These are phyloP conservation scores for Geopyxis carbonaria DNA, from an alignment of 495 filamentous ascomycete genomes.

Conservation along the genomic window DNA sequence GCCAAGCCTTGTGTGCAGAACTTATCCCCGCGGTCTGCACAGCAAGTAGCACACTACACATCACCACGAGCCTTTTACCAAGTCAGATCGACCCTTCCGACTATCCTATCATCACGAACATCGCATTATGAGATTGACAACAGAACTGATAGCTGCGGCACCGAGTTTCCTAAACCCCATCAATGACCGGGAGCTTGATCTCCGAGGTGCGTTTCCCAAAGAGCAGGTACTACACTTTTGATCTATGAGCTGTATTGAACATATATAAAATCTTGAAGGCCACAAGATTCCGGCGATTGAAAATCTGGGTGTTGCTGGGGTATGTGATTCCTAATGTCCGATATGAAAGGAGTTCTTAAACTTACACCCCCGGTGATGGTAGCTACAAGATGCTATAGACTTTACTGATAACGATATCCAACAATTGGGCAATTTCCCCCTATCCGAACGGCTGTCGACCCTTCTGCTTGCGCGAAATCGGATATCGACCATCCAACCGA, in stretches of 20 bases:
- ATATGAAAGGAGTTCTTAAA: background rate
- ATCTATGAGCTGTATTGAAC: conserved; percentile 31
- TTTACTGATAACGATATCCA: conserved; percentile 97
- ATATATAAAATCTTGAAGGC: conserved; percentile 46
- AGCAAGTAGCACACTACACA: conserved; percentile 1
- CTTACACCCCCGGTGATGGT: background rate
- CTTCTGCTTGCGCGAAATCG: conserved; percentile 84
- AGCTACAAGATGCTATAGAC: conserved; percentile 85
- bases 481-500: conserved; percentile 58
- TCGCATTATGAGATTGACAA: conserved; percentile 69
- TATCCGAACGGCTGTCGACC: conserved; percentile 67
- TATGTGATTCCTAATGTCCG: conserved; percentile 30
- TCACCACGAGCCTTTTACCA: background rate
- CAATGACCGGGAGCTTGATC: conserved; percentile 95
- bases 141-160: conserved; percentile 77
- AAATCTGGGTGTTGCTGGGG: conserved; percentile 90
- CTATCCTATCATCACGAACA: background rate
- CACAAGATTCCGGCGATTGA: conserved; percentile 96
- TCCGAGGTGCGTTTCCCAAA: conserved; percentile 98
- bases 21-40: too few species aligned
- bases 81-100: background rate
- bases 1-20: too few species aligned
- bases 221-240: conserved; percentile 90
- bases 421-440: conserved; percentile 79
- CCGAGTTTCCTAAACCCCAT: conserved; percentile 95